phyloP scores from a whole-genome alignment of 2,329 filamentous ascomycete species.

The Trichoderma polysporum region DNA sequence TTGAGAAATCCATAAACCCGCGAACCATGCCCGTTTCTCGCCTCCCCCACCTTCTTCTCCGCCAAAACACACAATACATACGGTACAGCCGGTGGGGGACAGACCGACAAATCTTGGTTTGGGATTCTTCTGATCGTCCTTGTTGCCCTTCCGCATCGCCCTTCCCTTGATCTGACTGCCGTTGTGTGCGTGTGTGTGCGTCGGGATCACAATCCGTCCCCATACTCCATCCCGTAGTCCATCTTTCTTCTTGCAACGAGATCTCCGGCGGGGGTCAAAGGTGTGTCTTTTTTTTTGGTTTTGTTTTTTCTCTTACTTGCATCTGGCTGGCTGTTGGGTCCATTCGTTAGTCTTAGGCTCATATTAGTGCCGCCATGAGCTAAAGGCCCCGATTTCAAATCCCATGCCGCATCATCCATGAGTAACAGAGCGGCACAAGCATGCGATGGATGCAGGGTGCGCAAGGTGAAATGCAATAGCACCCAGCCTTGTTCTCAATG shows the following conservation, averaged over 20 bases:
- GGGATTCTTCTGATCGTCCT: constrained; percentile 11
- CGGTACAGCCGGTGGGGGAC: neutral
- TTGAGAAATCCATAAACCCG: neutral
- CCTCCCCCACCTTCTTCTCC: constrained; percentile 2
- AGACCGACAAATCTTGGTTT: neutral
- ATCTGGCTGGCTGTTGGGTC: constrained; percentile 17
- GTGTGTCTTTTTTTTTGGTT: neutral
- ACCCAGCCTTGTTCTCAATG: constrained; percentile 38
- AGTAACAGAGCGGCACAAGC: constrained; percentile 31
- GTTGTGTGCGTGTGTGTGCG: neutral
- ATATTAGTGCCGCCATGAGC: constrained; percentile 17
- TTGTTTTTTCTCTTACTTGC: neutral
- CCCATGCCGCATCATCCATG: constrained; percentile 20
- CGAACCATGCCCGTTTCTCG: neutral
- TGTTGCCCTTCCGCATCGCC: neutral
- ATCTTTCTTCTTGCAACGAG: neutral
- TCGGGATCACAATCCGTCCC: neutral
- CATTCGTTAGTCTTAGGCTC: constrained; percentile 3
- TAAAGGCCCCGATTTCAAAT: neutral
- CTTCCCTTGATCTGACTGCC: neutral
- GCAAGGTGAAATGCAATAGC: constrained; percentile 41
- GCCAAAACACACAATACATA: neutral
- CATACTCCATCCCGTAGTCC: neutral
- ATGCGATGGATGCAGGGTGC: constrained; percentile 40
- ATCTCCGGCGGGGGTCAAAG: neutral